These are phyloP conservation scores for Euphorbia neoarborescens DNA, from an alignment of 441 rosid genomes.

Conservation along the genomic window DNA sequence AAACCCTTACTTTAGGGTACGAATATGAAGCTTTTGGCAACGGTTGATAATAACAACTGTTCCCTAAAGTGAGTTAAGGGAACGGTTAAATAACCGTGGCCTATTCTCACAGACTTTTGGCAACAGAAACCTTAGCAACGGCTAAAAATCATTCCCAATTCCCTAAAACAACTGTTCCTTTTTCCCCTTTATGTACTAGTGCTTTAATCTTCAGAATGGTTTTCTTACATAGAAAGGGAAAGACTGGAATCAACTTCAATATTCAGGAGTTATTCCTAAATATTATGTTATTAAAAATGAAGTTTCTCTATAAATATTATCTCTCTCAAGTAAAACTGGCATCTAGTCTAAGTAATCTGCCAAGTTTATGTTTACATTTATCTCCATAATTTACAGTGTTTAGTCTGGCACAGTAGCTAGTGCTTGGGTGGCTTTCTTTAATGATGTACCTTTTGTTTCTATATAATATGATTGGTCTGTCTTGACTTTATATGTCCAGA, in stretches of 20 bases:
- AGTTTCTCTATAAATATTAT: background rate
- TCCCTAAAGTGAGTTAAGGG: no score
- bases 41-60: no score
- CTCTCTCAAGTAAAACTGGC: background rate
- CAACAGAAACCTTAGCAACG: no score
- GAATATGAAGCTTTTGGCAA: no score
- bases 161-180: no score
- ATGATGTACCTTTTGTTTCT: constrained; percentile 63
- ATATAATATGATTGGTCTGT: constrained; percentile 71
- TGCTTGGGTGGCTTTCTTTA: constrained; percentile 84
- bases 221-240: background rate
- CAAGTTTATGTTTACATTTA: background rate
- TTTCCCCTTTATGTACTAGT: no score
- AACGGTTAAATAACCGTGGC: no score
- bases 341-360: constrained; percentile 1
- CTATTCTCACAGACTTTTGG: no score
- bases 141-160: no score
- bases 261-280: background rate
- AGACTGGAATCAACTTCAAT: background rate
- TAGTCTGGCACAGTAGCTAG: constrained; percentile 97
- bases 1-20: no score
- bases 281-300: background rate
- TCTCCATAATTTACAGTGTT: constrained; percentile 38
- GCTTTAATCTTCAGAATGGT: background rate
- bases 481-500: background rate